Base-by-base conservation (phyloP, 2,329 filamentous ascomycete genomes). In the Microdochium nivale region DNA sequence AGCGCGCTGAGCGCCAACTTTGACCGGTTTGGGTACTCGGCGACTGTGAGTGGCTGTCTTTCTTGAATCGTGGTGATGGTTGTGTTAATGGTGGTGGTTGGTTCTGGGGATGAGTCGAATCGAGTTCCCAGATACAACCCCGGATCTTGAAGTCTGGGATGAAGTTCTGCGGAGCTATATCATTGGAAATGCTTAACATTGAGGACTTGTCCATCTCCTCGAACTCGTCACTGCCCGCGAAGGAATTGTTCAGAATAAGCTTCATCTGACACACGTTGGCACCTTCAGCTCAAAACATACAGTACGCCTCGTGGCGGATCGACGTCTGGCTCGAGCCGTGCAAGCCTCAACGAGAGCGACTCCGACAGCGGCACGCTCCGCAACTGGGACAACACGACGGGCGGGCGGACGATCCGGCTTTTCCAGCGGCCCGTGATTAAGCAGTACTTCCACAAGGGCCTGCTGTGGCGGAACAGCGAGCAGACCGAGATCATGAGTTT, bases 401-500 rank as follows among this genome's bases (percentile, higher is more conserved):
- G 68, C 53, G 76, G 66, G 51, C 65, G 60, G 48, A 70, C 74
- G 1, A 73, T 83, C 59, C 78, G 76, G 60, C 66, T 85, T 53
- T 81, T 80, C 61, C 79, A 79, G 61, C 74, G 72, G 55, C 82
- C 83, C 0, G 74, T 79, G 7, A 71, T 86, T 3, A 73, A 81
- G 53, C 83, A 86, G 66, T 85, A 84, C 66, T 84, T 84, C 58
- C 81, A 86, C 61, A 79, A 80, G 53, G 81, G 81, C 0, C 70
- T 86, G 13, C 65, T 86, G 8, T 86, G 82, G 82, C 71, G 83
- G 49, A 77, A 80, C 2, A 74, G 73, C 8, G 75, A 78, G 49
- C 68, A 72, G 21, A 79, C 81, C n/a, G 75, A 84, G 63, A 80
- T 84, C 5, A 79, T 79, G 56, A 76, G 73, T 16, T 84, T 84